Evolutionary conservation across 2,329 filamentous ascomycete species (phyloP).

Genomic region (Colletotrichum echinochloae): DNA sequence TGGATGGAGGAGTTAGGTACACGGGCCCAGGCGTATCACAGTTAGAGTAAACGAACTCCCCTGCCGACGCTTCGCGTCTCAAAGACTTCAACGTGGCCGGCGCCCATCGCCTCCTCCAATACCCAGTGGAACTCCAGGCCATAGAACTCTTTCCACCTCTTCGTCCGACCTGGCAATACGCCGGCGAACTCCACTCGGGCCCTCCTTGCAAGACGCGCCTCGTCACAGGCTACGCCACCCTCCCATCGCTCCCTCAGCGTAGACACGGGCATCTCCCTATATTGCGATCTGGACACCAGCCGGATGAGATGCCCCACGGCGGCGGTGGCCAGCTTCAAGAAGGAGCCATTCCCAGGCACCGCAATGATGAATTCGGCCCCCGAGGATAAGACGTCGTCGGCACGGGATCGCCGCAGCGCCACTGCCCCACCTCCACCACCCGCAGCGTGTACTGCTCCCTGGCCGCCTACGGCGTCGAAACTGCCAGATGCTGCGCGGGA

Average conservation of each 20-base stretch:
- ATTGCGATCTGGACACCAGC: constrained; percentile 69
- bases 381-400: constrained; percentile 37
- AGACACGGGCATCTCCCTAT: constrained; percentile 72
- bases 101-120: constrained; percentile 76
- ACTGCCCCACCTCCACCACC: constrained; percentile 67
- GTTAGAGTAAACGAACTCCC: constrained; percentile 65
- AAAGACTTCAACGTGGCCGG: constrained; percentile 79
- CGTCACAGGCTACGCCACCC: constrained; percentile 67
- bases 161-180: constrained; percentile 70
- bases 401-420: constrained; percentile 47
- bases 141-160: constrained; percentile 78
- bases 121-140: constrained; percentile 79
- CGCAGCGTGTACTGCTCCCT: constrained; percentile 71
- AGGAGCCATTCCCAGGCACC: constrained; percentile 74
- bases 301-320: constrained; percentile 72
- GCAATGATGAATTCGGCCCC: constrained; percentile 66
- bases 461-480: constrained; percentile 75
- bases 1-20: neutral
- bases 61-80: constrained; percentile 80
- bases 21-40: constrained; percentile 3
- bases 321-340: constrained; percentile 73
- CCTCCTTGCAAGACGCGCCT: constrained; percentile 61
- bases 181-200: constrained; percentile 67
- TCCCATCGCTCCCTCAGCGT: constrained; percentile 78
- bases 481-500: constrained; percentile 76